These are phyloP conservation scores for Sparassis latifolia DNA, from an alignment of 1,284 basidiomycete species.

Conservation along the genomic window DNA sequence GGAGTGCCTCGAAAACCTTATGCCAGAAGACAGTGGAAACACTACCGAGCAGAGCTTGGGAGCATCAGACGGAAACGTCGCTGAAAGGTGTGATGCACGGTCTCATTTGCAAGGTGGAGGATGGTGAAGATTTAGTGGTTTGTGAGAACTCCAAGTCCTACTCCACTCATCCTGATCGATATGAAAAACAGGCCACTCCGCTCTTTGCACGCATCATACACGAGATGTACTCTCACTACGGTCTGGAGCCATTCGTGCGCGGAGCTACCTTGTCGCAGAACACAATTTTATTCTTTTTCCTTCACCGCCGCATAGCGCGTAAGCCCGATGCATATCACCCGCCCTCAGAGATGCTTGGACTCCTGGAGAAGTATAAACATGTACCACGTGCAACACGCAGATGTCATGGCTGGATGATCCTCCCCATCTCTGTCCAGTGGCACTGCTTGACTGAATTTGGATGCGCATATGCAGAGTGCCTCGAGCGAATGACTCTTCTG, in stretches of 20 bases:
- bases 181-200: slow-evolving; percentile 9
- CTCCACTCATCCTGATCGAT: background rate
- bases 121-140: slow-evolving; percentile 14
- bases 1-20: slow-evolving; percentile 14
- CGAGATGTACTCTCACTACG: slow-evolving; percentile 23
- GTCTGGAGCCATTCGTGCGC: slow-evolving; percentile 18
- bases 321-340: slow-evolving; percentile 11
- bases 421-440: slow-evolving; percentile 17
- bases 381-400: slow-evolving; percentile 14
- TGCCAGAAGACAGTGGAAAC: slow-evolving; percentile 15
- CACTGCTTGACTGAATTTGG: slow-evolving; percentile 19
- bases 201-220: slow-evolving; percentile 19
- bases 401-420: slow-evolving; percentile 18
- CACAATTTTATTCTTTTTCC: slow-evolving; percentile 22
- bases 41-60: slow-evolving; percentile 21
- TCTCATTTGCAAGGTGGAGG: slow-evolving; percentile 16
- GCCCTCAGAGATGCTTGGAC: slow-evolving; percentile 11
- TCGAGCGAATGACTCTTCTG: slow-evolving; percentile 14
- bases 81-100: slow-evolving; percentile 16
- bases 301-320: slow-evolving; percentile 17
- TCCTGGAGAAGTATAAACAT: slow-evolving; percentile 15
- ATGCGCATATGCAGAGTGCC: slow-evolving; percentile 15
- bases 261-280: slow-evolving; percentile 10
- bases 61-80: slow-evolving; percentile 20
- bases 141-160: background rate